phyloP scores from a whole-genome alignment of 2,329 filamentous ascomycete genomes.

The Colletotrichum tanaceti region DNA sequence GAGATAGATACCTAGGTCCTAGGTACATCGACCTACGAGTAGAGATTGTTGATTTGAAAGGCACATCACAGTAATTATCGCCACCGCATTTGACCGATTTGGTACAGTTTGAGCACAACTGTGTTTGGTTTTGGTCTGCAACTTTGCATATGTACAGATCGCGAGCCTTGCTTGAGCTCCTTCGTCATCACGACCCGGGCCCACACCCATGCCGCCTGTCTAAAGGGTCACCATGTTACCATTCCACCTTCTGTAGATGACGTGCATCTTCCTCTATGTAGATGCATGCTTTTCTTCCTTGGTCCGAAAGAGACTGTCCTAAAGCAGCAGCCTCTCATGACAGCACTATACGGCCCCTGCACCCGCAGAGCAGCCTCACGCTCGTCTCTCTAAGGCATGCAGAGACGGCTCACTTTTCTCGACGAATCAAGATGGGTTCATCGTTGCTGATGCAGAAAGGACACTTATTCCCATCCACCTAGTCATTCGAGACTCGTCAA shows the following conservation, averaged over 20 bases:
- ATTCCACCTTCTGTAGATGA: slow-evolving; percentile 6
- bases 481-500: slow-evolving; percentile 75
- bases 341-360: too few species aligned
- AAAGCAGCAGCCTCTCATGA: neutral
- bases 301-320: neutral
- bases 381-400: neutral
- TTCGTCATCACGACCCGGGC: slow-evolving; percentile 10
- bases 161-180: slow-evolving; percentile 8
- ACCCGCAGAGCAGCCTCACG: neutral
- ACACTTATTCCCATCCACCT: slow-evolving; percentile 35
- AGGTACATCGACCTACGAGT: too few species aligned
- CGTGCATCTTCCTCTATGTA: slow-evolving; percentile 19
- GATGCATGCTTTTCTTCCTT: slow-evolving; percentile 20
- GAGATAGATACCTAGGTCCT: too few species aligned
- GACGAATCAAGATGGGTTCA: neutral
- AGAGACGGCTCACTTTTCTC: neutral
- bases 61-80: too few species aligned
- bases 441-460: neutral
- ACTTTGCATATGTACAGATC: slow-evolving; percentile 19
- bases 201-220: slow-evolving; percentile 15
- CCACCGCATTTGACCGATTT: too few species aligned
- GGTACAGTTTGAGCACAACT: too few species aligned
- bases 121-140: slow-evolving; percentile 17
- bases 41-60: too few species aligned
- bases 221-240: slow-evolving; percentile 1